Base-by-base conservation (phyloP, 2,329 filamentous ascomycete genomes). In the Stagonosporopsis tanaceti region DNA sequence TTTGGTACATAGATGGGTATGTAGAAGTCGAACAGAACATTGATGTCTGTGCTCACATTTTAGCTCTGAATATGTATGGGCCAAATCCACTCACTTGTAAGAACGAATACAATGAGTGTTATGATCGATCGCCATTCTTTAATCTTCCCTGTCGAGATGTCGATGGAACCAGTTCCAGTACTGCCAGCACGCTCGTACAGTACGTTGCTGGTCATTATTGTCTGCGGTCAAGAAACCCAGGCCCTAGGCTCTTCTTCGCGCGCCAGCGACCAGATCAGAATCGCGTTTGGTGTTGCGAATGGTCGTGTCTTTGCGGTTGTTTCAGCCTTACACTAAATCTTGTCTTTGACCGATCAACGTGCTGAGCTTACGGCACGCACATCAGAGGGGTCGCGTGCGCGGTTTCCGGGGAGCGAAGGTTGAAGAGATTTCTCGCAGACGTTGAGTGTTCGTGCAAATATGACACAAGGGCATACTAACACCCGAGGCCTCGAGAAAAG, bases 11-110 rank as follows among this genome's bases (percentile, higher is more conserved):
- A 86, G 0, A 91, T 67, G 2, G 88, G 86, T 12, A 91, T 78
- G 54, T 87, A 81, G 60, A 89, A 90, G 0, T 88, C 89, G 57
- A 89, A 90, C 12, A 91, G 80, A 0, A 91, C 89, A 39, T 86
- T 80, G 47, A 90, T 77, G 74, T 92, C 89, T 91, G 42, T 47
- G 12, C 4, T 32, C 24, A 12, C 5, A 4, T 8, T 34, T 54
- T 34, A 47, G 45, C 44, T 6, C 9, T 30, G 20, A 7, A 25
- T 30, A n/a, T 47, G 30, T 14, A 35, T 12, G 15, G 40, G 6
- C 27, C 15, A 27, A 22, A 30, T 12, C 9, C 20, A 85, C 87
- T 81, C 78, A 91, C 89, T 92, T 4, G 89, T 88, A 38, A 89
- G 40, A 32, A 91, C 78, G 66, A 92, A 92, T 41, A 88, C 83